A percentile compares a stretch with the other conserved stretches of the same genome.
phyloP scores from a whole-genome alignment of 257 asterid genomes.

The Paraleonurus japonicus region DNA sequence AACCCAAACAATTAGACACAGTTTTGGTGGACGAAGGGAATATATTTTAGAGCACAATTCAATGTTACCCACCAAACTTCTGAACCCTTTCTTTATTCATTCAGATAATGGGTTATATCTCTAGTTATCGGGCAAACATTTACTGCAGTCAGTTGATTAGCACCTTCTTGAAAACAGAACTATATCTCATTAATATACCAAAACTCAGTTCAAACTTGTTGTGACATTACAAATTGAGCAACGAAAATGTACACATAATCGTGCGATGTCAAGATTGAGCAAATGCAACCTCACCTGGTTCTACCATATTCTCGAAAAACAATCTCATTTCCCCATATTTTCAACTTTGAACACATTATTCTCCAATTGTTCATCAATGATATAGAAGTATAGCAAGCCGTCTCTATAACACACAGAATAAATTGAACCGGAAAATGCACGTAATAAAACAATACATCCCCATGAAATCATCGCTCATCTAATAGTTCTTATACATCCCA shows the following conservation, averaged over 20 bases:
- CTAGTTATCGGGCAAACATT: neutral
- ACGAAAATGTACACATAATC: neutral
- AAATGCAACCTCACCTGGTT: neutral
- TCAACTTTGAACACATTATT: neutral
- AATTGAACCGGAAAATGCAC: neutral
- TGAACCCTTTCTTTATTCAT: neutral
- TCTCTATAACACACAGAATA: neutral
- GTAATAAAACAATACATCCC: neutral
- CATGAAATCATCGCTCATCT: neutral
- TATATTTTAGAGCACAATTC: neutral
- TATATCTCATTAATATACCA: neutral
- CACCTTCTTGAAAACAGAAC: constrained; percentile 4
- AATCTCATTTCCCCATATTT: neutral
- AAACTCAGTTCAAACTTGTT: neutral
- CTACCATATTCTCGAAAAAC: neutral
- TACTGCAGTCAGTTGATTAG: neutral
- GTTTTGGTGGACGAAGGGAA: too few species aligned
- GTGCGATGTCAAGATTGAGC: neutral
- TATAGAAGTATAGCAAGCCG: neutral
- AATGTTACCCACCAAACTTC: neutral
- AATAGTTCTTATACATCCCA: neutral
- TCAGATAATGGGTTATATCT: neutral
- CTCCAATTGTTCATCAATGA: constrained; percentile 2
- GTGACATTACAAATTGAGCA: constrained; percentile 4
- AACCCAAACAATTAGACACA: too few species aligned